Evolutionary conservation across 148 eudicot species (phyloP), one percentile per base, ranked within the genome.

Genomic region (Camellia granthamiana): DNA sequence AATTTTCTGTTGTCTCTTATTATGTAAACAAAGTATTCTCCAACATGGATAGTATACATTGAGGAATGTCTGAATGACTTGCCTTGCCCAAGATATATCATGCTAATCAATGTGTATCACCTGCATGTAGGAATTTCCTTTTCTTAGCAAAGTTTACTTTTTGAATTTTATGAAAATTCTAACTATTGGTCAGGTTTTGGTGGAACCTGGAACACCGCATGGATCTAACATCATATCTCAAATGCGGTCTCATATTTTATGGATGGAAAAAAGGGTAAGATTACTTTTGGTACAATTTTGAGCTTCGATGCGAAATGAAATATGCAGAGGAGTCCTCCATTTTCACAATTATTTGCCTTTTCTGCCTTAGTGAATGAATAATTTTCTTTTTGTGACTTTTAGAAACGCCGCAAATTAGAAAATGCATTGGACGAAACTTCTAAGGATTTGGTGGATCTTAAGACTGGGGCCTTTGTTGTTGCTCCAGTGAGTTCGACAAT

Each of bases 211-310:
- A 84, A 91, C 98, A 68, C 99, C 99, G 51, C 90, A 96, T 83
- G 98, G 99, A 83, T 91, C 94, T 49, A 88, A 85, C 76, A 90
- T 96, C 66, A 91, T 96, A 83, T 90, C 99, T 42, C 99, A 94
- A 82, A 89, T 92, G 95, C 91, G 98, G 69, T 90, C 98, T 55
- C 95, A 96, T 84, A 91, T 94, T 76, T 88, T 96, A 84, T 96
- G 99, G 99, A 92, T 94, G 99, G 99, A 96, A 82, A 90, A 92
- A 81, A 90, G 99, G 92, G 99, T 96, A 75, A 84, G 86, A 69
- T 14, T 44, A 69, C 42, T 44, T 38, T 46, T 63, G 44, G 13
- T 70, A 23, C 44, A 18, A 0, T 74, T 23, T 78, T 68, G 43
- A 61, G 76, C 5, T 70, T 51, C 21, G 21, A 30, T 52, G 23